Evolutionary conservation across 257 asterid genomes (phyloP), one percentile per base, ranked within the genome.

Genomic region (Euphrasia confusa): DNA sequence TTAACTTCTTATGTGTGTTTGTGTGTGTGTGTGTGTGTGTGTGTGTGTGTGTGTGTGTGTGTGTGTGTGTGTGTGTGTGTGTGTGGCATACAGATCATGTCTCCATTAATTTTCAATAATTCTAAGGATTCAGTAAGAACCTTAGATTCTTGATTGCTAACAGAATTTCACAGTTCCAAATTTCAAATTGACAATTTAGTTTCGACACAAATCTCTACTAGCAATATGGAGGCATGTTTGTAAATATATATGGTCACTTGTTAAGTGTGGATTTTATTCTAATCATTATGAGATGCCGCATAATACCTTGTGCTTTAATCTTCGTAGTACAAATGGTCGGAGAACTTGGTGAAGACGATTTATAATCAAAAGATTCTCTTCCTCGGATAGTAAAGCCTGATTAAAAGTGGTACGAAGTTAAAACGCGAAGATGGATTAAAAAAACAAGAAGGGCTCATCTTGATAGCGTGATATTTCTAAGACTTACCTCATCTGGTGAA

Each of bases 291-390:
- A 60, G 54, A 68, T 37, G 62, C 13, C 40, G 6, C 45, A 54
- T 42, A 60, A 72, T 75, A 93, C 99, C 99, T 93, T 93, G 86
- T 93, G 99, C 66, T 93, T 93, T 53, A 93, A 85, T 77, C 99
- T 81, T 69, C 99, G 83, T 74, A 93, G 97, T 24, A 93, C 99
- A 81, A 93, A 93, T 68, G 99, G 99, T 24, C 99, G 89, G 61
- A 93, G 76, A 77, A 93, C 99, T 81, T 93, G 99, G 87, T 93
- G 99, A 76, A 93, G 96, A 63, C 99, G 96, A 69, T 93, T 93
- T 68, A 93, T 93, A 71, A 93, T 80, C 88, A 93, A 73, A 74
- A 93, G 99, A 80, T 93, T 93, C 82, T 93, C 99, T 75, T 93
- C 99, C 78, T 93, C 99, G 44, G 99, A 93, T 15, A 93, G 83